Evolutionary conservation across 352 stramenopile species (phyloP).

Genomic region (Globisporangium nagaii): DNA sequence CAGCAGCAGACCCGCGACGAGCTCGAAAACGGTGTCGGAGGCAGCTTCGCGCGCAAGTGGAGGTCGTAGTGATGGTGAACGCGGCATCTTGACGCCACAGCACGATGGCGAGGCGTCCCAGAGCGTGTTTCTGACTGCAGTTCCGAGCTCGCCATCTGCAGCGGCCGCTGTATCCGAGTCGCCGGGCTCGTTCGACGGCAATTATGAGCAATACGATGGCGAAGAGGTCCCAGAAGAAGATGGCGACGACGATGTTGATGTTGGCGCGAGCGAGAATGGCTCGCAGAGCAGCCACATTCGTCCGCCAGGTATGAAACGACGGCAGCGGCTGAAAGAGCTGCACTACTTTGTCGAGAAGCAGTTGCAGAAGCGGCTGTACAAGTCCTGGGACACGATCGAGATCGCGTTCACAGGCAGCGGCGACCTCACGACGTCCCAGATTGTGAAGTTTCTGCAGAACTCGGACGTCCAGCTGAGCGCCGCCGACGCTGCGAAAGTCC

Average conservation of each 20-base stretch:
- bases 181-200: neutral
- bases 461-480: slow-evolving; percentile 64
- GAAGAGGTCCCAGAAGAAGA: slow-evolving; percentile 18
- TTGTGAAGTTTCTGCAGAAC: slow-evolving; percentile 66
- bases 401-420: slow-evolving; percentile 58
- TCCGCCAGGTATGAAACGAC: slow-evolving; percentile 39
- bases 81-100: neutral
- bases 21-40: neutral
- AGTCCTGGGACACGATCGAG: slow-evolving; percentile 70
- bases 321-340: slow-evolving; percentile 51
- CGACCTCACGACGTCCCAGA: slow-evolving; percentile 56
- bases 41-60: neutral
- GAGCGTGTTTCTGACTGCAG: slow-evolving; percentile 16
- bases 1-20: neutral
- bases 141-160: slow-evolving; percentile 7
- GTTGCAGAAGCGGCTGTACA: slow-evolving; percentile 60
- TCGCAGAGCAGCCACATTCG: neutral
- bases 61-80: no score
- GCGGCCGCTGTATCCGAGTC: neutral
- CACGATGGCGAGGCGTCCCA: neutral
- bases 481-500: slow-evolving; percentile 47
- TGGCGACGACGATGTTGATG: slow-evolving; percentile 3
- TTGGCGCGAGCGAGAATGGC: neutral
- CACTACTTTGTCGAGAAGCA: slow-evolving; percentile 60
- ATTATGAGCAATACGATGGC: neutral